These are phyloP conservation scores for Neohortaea acidophila DNA, from an alignment of 495 filamentous ascomycete genomes.

Conservation along the genomic window DNA sequence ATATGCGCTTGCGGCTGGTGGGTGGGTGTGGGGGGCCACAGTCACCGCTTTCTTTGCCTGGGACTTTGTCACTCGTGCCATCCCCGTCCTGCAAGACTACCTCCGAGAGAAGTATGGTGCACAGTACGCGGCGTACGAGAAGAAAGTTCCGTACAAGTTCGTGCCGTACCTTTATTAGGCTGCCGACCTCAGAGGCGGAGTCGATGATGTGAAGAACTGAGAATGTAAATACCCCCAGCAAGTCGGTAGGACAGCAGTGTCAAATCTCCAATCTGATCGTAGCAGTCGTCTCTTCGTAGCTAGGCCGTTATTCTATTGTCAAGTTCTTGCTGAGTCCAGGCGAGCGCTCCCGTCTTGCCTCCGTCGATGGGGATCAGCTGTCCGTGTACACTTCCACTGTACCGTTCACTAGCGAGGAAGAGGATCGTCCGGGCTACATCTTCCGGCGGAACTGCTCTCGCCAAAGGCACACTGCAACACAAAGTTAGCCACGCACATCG, in stretches of 20 bases:
- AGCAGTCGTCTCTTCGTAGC: too few species aligned
- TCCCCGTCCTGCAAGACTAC: conserved; percentile 19
- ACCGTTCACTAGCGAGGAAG: conserved; percentile 30
- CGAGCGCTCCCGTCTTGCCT: conserved; percentile 31
- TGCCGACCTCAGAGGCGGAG: too few species aligned
- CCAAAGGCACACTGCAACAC: conserved; percentile 17
- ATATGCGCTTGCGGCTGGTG: conserved; percentile 20
- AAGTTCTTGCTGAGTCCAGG: conserved; percentile 27
- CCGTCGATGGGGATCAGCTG: conserved; percentile 30
- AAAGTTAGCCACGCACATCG: not conserved
- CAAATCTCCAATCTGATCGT: too few species aligned
- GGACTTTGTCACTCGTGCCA: conserved; percentile 12
- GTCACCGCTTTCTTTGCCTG: conserved; percentile 7
- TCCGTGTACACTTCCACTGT: conserved; percentile 28
- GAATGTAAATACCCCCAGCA: too few species aligned
- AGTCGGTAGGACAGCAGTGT: too few species aligned
- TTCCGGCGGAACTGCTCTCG: conserved; percentile 24
- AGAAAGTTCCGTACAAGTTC: conserved; percentile 19
- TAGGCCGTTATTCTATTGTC: not conserved
- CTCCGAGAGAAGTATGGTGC: conserved; percentile 19
- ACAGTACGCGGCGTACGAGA: conserved; percentile 17
- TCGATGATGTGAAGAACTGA: too few species aligned
- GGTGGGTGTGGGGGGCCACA: conserved; percentile 17
- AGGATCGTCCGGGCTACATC: conserved; percentile 29
- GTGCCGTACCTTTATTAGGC: conserved; percentile 17